Evolutionary conservation across 768 basidiomycete species (phyloP).

Genomic region (Mycena pura): DNA sequence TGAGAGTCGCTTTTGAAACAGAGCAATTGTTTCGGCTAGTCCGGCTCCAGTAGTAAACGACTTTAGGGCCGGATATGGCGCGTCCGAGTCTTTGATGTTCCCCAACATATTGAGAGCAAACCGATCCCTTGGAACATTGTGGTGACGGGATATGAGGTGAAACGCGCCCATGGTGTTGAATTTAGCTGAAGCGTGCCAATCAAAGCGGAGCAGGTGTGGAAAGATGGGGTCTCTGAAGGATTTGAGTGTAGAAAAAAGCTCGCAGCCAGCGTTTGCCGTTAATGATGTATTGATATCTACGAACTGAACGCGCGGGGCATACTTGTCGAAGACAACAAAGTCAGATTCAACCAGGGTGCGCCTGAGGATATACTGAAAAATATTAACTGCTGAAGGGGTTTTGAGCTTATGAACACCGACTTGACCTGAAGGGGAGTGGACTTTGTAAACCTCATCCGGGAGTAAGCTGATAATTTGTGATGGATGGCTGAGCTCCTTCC

Average conservation of each 20-base stretch:
- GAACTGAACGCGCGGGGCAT: neutral
- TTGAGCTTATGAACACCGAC: no score
- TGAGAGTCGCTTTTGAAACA: neutral
- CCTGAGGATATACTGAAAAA: neutral
- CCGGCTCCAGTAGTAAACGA: neutral
- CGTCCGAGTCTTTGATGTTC: neutral
- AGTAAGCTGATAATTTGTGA: conserved; percentile 1
- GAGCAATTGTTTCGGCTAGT: neutral
- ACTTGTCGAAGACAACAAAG: neutral
- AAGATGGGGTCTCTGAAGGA: neutral
- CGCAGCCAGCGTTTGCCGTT: neutral
- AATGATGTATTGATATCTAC: no score
- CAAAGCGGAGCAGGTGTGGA: neutral
- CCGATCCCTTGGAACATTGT: neutral
- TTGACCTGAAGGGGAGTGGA: neutral
- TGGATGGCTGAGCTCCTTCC: neutral
- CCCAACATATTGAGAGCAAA: conserved; percentile 4
- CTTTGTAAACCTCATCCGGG: neutral
- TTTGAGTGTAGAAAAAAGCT: conserved; percentile 9
- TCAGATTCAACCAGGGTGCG: neutral
- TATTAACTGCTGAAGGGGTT: no score
- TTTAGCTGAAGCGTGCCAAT: conserved; percentile 3
- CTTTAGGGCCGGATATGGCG: neutral
- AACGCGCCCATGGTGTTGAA: conserved; percentile 9
- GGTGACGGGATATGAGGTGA: conserved; percentile 7